Conservation (phyloP, 495 filamentous ascomycete genomes). For the Aspergillus taichungensis region DNA sequence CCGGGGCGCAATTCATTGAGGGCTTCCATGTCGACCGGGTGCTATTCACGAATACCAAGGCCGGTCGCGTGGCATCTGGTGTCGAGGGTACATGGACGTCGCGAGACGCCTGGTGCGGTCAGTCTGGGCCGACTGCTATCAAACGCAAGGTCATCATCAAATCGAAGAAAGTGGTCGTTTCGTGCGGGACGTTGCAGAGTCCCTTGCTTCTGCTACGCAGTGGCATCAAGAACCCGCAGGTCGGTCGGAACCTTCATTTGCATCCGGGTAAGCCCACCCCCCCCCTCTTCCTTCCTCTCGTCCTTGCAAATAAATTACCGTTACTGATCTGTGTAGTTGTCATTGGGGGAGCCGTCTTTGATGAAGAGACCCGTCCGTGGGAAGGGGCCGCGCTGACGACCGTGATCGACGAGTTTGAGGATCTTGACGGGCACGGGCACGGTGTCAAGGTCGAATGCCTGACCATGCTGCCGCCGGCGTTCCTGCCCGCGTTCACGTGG, state of each 20-base stretch:
- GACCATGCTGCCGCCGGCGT: conserved; percentile 55
- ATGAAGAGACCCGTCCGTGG: conserved; percentile 63
- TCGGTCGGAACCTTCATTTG: conserved; percentile 75
- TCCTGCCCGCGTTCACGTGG: conserved; percentile 55
- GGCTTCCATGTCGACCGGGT: conserved; percentile 62
- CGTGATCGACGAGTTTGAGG: conserved; percentile 68
- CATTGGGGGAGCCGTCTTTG: conserved; percentile 50
- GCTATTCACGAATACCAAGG: conserved; percentile 48
- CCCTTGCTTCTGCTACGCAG: conserved; percentile 70
- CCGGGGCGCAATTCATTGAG: conserved; percentile 73
- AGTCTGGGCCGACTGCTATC: conserved; percentile 38
- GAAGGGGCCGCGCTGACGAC: conserved; percentile 73
- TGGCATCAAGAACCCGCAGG: conserved; percentile 65
- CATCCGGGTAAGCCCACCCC: conserved; percentile 51
- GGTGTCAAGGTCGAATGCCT: conserved; percentile 71
- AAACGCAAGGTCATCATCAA: conserved; percentile 57
- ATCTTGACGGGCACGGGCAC: conserved; percentile 73
- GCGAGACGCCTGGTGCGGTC: conserved; percentile 50
- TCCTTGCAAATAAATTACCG: neutral
- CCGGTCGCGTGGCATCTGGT: conserved; percentile 53
- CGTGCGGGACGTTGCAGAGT: conserved; percentile 62
- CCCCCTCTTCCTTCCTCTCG: too few species aligned
- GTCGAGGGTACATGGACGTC: conserved; percentile 67
- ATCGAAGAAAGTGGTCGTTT: conserved; percentile 76
- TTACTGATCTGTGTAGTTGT: conserved; percentile 30